phyloP scores from a whole-genome alignment of 1,284 basidiomycete genomes.

The Wolfiporia cocos region DNA sequence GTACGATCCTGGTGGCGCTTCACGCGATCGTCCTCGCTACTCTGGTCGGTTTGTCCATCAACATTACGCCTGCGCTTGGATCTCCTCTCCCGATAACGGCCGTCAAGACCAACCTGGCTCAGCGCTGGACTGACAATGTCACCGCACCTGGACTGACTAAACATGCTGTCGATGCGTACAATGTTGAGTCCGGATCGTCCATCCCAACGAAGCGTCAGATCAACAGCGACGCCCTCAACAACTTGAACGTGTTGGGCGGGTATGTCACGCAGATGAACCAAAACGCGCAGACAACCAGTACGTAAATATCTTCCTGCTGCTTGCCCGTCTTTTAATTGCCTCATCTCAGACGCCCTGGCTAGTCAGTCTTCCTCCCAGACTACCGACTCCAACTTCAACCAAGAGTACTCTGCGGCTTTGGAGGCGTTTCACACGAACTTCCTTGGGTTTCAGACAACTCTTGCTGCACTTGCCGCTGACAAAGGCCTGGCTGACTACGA shows the following conservation, averaged over 20 bases:
- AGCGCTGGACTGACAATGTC: constrained; percentile 4
- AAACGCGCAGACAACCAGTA: constrained; percentile 24
- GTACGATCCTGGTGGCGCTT: constrained; percentile 31
- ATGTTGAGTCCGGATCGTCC: constrained; percentile 7
- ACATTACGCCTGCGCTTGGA: constrained; percentile 17
- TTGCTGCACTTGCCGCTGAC: constrained; percentile 32
- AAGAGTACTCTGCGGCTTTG: constrained; percentile 31
- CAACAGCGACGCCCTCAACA: constrained; percentile 14
- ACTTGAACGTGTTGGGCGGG: constrained; percentile 19
- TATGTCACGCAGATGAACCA: constrained; percentile 17
- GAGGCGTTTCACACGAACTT: constrained; percentile 35
- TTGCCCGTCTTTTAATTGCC: not conserved
- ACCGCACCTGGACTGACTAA: not conserved
- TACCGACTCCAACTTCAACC: constrained; percentile 30
- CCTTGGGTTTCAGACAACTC: constrained; percentile 29
- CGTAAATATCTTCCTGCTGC: constrained; percentile 4
- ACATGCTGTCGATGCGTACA: constrained; percentile 7
- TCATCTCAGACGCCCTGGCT: constrained; percentile 8
- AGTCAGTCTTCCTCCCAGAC: constrained; percentile 7
- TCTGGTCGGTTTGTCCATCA: constrained; percentile 16
- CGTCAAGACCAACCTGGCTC: constrained; percentile 7
- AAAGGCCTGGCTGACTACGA: constrained; percentile 54
- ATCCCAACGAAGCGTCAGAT: constrained; percentile 11
- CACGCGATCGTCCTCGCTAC: constrained; percentile 34
- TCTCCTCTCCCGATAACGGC: constrained; percentile 21